A percentile compares a stretch with the other conserved stretches of the same genome.
Evolutionary conservation across 2,329 filamentous ascomycete genomes (phyloP).

Genomic region (Exophiala sp.): DNA sequence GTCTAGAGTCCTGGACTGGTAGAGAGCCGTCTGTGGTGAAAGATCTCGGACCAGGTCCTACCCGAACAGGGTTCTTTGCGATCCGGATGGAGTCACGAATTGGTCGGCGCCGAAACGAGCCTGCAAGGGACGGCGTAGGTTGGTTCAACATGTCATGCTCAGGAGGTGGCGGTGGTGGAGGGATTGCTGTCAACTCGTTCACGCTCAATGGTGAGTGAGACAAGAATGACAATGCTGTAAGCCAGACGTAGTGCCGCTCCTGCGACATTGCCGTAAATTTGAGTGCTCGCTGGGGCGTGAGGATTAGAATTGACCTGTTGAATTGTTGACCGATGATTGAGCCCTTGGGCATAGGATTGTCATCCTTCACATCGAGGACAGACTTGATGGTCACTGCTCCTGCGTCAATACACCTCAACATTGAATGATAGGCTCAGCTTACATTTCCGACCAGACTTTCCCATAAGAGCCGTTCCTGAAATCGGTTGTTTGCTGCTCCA

Average conservation of each 20-base stretch:
- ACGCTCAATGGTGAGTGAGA: constrained; percentile 82
- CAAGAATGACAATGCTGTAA: constrained; percentile 90
- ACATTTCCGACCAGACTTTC: constrained; percentile 93
- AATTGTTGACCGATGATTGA: constrained; percentile 55
- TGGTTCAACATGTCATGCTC: constrained; percentile 19
- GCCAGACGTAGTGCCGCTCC: constrained; percentile 91
- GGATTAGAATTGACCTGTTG: constrained; percentile 88
- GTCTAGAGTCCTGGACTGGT: constrained; percentile 29
- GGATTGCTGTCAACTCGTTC: constrained; percentile 65
- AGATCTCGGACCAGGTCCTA: constrained; percentile 38
- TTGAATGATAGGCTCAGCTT: constrained; percentile 45
- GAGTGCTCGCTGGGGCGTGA: constrained; percentile 87
- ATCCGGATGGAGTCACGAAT: constrained; percentile 88
- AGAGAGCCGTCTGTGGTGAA: constrained; percentile 34
- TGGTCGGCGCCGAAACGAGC: constrained; percentile 51
- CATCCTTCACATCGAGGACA: constrained; percentile 93
- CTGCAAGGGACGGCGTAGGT: constrained; percentile 39
- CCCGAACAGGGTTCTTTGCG: constrained; percentile 67
- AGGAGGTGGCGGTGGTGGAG: constrained; percentile 52
- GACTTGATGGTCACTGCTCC: constrained; percentile 83
- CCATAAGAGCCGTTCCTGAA: constrained; percentile 80
- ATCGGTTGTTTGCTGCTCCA: constrained; percentile 98
- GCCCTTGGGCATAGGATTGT: constrained; percentile 77
- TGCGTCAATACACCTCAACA: constrained; percentile 32
- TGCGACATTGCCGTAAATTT: constrained; percentile 85